Base-by-base conservation (phyloP, 768 basidiomycete genomes). In the Lenzites betulinus region DNA sequence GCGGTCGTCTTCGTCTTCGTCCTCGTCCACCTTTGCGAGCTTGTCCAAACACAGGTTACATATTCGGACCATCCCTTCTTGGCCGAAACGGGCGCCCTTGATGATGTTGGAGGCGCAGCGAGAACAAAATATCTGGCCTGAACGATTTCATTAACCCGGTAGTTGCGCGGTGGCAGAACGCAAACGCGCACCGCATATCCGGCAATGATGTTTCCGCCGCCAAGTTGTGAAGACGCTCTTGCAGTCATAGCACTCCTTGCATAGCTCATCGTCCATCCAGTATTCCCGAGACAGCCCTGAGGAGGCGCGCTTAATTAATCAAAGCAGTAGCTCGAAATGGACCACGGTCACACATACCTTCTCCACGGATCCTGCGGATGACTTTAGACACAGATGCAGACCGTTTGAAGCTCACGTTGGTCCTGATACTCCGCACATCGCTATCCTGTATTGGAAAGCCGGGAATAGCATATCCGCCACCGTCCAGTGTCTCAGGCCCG, bases 201-300 rank as follows among this genome's bases (percentile, higher is more conserved):
- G 86, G 75, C 97, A 99, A 71, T 99, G 97, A 68, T 99, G 97
- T 73, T 95, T 97, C 64, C 97, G 79, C 53, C 95, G 77, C 93
- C 93, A 98, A 2, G 95, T 84, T 0, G 93, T 93, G 75, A 99
- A 99, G 50, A 91, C 81, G 64, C 91, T 92, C 73, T 93, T 93
- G 78, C 95, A 97, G 73, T 95, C 95, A 71, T 93, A 96, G 69
- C 95, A 96, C 68, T 97, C 94, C 70, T 90, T 97, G 68, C 92
- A 93, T 56, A 91, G 90, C 69, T 93, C 93, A 69, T 98, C 95
- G 62, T 94, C 92, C 95, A 98, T 98, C 97, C 97, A 99, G 70
- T 98, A 98, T 69, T 97, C 93, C 64, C 88, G 86, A 23, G 92
- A 93, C 20, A 96, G 70, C n/a, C 92, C 92, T 93, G 52, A 5